A percentile compares a stretch with the other conserved stretches of the same genome.
phyloP scores from a whole-genome alignment of 192 early-diverging fungal genomes.

The Chytriomyces sp. region DNA sequence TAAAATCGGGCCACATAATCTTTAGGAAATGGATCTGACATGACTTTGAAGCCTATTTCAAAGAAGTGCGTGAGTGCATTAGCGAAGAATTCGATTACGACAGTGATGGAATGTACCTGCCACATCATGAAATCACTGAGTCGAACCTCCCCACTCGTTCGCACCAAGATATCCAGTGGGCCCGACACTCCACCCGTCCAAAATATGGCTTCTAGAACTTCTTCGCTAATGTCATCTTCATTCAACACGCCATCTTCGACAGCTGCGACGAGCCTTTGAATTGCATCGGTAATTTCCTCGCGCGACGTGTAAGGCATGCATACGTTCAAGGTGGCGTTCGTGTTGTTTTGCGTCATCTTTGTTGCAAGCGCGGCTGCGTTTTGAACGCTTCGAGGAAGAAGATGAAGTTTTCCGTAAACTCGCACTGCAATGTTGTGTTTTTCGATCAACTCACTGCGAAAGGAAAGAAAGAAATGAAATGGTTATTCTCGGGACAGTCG shows the following conservation, averaged over 20 bases:
- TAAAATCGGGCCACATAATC: slow-evolving; percentile 95
- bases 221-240: slow-evolving; percentile 64
- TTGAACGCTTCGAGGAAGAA: slow-evolving; percentile 71
- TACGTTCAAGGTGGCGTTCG: slow-evolving; percentile 81
- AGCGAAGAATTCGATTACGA: not conserved
- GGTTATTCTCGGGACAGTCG: not conserved
- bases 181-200: slow-evolving; percentile 51
- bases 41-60: slow-evolving; percentile 49
- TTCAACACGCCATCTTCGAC: slow-evolving; percentile 61
- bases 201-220: slow-evolving; percentile 62
- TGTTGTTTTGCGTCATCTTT: slow-evolving; percentile 61
- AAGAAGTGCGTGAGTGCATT: not conserved
- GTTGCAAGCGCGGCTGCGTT: slow-evolving; percentile 66
- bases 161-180: slow-evolving; percentile 84
- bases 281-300: slow-evolving; percentile 84
- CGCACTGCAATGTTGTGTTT: slow-evolving; percentile 76
- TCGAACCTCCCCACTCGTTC: slow-evolving; percentile 94
- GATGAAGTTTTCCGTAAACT: slow-evolving; percentile 75
- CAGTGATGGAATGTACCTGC: slow-evolving; percentile 60
- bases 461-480: not conserved
- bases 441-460: slow-evolving; percentile 71
- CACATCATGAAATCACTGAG: slow-evolving; percentile 95
- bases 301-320: slow-evolving; percentile 91
- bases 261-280: slow-evolving; percentile 51
- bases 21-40: slow-evolving; percentile 88